These are phyloP conservation scores for Hyaloscypha finlandica DNA, from an alignment of 495 filamentous ascomycete species.

Conservation along the genomic window DNA sequence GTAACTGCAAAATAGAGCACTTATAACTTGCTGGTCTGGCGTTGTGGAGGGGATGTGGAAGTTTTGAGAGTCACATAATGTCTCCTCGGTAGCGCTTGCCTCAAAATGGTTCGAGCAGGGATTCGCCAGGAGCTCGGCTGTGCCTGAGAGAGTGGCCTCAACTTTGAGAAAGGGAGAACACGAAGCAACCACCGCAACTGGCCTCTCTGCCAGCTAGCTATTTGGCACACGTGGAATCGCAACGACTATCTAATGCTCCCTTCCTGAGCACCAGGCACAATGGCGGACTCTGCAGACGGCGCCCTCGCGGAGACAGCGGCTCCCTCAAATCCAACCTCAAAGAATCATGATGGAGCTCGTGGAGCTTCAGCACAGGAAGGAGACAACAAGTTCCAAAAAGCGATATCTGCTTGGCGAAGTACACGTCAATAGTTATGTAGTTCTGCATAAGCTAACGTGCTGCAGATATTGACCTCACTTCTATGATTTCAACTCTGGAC, in stretches of 20 bases:
- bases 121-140: not conserved
- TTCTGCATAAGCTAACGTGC: constrained; percentile 34
- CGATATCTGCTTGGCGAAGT: constrained; percentile 97
- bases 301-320: constrained; percentile 18
- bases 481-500: constrained; percentile 85
- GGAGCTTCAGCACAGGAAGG: constrained; percentile 43
- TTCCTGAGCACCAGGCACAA: constrained; percentile 12
- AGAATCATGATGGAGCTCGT: constrained; percentile 3
- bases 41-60: no score
- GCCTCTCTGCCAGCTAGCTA: constrained; percentile 6
- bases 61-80: no score
- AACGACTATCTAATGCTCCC: constrained; percentile 17
- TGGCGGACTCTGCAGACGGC: constrained; percentile 30
- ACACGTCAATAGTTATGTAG: constrained; percentile 29
- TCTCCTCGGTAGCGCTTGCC: not conserved
- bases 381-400: constrained; percentile 90
- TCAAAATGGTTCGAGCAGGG: not conserved
- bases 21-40: no score
- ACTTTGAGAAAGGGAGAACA: not conserved
- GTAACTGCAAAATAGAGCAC: no score
- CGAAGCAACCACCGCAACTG: constrained; percentile 1
- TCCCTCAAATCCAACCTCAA: not conserved
- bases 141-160: constrained; percentile 2
- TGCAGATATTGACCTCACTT: constrained; percentile 84
- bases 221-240: constrained; percentile 7